A percentile compares a stretch with the other conserved stretches of the same genome.
phyloP scores from a whole-genome alignment of 352 stramenopile species.

The Blastocystis hominis region DNA sequence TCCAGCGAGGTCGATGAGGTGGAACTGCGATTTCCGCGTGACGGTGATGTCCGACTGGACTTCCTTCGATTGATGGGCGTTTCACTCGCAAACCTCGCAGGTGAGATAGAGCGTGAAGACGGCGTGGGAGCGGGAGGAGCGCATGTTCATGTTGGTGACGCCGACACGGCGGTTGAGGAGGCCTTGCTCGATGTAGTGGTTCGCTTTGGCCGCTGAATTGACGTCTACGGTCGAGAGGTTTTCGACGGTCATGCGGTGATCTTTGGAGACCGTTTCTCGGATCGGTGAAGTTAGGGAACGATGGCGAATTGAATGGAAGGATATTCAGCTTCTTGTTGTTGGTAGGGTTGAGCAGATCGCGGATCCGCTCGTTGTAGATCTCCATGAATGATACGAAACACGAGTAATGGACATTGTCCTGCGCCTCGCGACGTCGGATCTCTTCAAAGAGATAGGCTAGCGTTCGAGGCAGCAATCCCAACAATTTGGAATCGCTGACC shows the following conservation, averaged over 20 bases:
- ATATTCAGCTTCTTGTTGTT: slow-evolving; percentile 47
- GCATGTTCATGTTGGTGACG: slow-evolving; percentile 53
- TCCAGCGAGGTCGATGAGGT: slow-evolving; percentile 60
- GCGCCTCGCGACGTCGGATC: background rate
- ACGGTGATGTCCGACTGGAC: slow-evolving; percentile 24
- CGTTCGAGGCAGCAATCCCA: slow-evolving; percentile 43
- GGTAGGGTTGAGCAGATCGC: slow-evolving; percentile 70
- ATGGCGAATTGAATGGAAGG: background rate
- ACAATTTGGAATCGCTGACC: background rate
- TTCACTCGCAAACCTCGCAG: background rate
- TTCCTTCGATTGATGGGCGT: slow-evolving; percentile 2
- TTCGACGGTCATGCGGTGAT: slow-evolving; percentile 13
- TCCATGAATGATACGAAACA: slow-evolving; percentile 76
- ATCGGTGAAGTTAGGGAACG: slow-evolving; percentile 10
- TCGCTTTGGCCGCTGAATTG: background rate
- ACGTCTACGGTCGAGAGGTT: slow-evolving; percentile 11
- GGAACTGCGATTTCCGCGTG: slow-evolving; percentile 46
- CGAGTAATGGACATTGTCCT: slow-evolving; percentile 61
- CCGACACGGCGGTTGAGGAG: slow-evolving; percentile 41
- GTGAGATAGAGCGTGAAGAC: slow-evolving; percentile 42
- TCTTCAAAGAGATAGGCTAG: slow-evolving; percentile 30
- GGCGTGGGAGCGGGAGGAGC: slow-evolving; percentile 29
- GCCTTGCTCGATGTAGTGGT: background rate
- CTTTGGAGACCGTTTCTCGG: background rate
- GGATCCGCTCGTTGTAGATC: slow-evolving; percentile 87